Evolutionary conservation across 257 asterid species (phyloP).

Genomic region (Striga asiatica): DNA sequence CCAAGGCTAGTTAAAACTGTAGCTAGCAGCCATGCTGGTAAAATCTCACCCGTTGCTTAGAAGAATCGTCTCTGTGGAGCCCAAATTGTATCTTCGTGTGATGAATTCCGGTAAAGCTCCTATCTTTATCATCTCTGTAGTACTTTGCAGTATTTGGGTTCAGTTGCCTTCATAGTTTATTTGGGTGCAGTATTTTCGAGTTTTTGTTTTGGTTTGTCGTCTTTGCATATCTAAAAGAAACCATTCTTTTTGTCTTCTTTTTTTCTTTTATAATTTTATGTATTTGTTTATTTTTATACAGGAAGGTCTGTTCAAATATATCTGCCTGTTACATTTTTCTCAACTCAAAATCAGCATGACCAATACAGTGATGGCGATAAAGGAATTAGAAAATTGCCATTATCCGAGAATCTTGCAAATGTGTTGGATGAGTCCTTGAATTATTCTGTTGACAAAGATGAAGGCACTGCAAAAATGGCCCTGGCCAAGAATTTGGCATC

Average conservation of each 20-base stretch:
- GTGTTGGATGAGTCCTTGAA: slow-evolving; percentile 28
- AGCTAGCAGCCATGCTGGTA: slow-evolving; percentile 21
- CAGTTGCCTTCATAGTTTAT: too few species aligned
- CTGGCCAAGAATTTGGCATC: slow-evolving; percentile 71
- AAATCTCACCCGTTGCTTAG: slow-evolving; percentile 17
- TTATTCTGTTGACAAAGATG: slow-evolving; percentile 16
- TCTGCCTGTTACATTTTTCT: slow-evolving; percentile 19
- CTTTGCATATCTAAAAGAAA: too few species aligned
- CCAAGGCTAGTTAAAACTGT: slow-evolving; percentile 4
- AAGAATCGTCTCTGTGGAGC: slow-evolving; percentile 12
- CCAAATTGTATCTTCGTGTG: slow-evolving; percentile 7
- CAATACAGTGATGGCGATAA: slow-evolving; percentile 15
- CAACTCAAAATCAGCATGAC: slow-evolving; percentile 15
- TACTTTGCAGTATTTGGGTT: neutral
- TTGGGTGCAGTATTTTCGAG: too few species aligned
- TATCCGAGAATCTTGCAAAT: slow-evolving; percentile 34
- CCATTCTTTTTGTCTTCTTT: too few species aligned
- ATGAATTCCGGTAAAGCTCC: slow-evolving; percentile 14
- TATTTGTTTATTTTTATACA: slow-evolving; percentile 11
- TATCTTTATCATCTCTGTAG: neutral
- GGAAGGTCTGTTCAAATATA: slow-evolving; percentile 16
- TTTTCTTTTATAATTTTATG: neutral
- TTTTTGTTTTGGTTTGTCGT: too few species aligned
- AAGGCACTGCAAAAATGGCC: slow-evolving; percentile 20
- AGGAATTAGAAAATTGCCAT: slow-evolving; percentile 13